Percentiles rank a stretch among this genome's conserved stretches.
Evolutionary conservation across 2,329 filamentous ascomycete genomes (phyloP).

Genomic region (Fusarium camptoceras): DNA sequence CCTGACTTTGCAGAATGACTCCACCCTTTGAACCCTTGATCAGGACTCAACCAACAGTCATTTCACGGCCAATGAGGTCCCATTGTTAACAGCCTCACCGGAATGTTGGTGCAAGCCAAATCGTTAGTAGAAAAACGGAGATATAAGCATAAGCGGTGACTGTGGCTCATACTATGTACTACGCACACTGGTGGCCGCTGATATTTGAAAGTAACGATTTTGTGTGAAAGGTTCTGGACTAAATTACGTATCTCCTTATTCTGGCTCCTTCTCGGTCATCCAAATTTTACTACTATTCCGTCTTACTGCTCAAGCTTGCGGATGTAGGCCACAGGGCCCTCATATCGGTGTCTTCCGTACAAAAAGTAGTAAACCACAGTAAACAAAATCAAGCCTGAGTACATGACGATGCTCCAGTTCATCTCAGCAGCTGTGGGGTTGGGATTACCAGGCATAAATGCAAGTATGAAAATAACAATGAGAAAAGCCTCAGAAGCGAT

Average conservation of each 20-base stretch:
- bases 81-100: background rate
- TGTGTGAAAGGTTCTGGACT: rapidly evolving
- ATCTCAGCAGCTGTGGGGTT: conserved; percentile 30
- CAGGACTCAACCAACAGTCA: background rate
- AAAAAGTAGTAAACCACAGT: conserved; percentile 32
- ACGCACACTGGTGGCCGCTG: background rate
- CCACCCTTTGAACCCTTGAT: background rate
- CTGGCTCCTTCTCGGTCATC: too few relatives aligned
- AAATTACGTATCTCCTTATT: background rate
- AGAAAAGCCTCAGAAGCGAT: conserved; percentile 36
- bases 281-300: background rate
- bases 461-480: conserved; percentile 35
- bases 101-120: background rate
- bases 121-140: rapidly evolving
- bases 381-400: conserved; percentile 10
- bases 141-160: background rate
- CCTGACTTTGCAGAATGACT: background rate
- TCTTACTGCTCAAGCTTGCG: conserved; percentile 21
- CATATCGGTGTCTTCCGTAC: conserved; percentile 29
- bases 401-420: conserved; percentile 43
- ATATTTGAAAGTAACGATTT: background rate
- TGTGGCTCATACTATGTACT: background rate
- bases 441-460: conserved; percentile 40
- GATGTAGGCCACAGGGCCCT: conserved; percentile 37
- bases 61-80: rapidly evolving